Percentiles rank a stretch among this genome's conserved stretches.
These are phyloP conservation scores for Herpetomonas muscarum DNA, from an alignment of 208 protist genomes.

Conservation along the genomic window DNA sequence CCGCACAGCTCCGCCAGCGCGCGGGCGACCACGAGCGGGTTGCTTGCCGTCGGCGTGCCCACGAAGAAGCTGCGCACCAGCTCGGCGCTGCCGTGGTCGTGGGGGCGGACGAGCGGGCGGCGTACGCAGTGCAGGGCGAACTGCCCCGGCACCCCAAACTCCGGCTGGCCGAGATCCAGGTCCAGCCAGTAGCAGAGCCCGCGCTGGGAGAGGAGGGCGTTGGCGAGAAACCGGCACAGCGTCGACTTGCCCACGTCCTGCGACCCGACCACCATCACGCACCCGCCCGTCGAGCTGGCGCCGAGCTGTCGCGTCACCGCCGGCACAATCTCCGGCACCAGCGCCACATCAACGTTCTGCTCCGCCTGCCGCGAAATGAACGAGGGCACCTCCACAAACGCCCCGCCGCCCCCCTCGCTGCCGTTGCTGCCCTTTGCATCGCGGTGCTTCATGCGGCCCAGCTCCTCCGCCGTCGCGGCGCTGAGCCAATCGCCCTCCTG, in stretches of 20 bases:
- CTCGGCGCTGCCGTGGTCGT: constrained; percentile 31
- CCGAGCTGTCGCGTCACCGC: constrained; percentile 19
- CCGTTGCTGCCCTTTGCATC: neutral
- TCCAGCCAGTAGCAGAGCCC: constrained; percentile 81
- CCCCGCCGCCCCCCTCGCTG: constrained; percentile 1
- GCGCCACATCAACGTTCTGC: constrained; percentile 36
- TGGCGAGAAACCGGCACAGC: constrained; percentile 72
- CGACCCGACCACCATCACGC: constrained; percentile 68
- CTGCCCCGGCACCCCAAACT: constrained; percentile 78
- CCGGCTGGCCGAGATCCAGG: constrained; percentile 81
- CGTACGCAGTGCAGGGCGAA: constrained; percentile 54
- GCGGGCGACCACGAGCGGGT: constrained; percentile 20
- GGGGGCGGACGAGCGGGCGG: constrained; percentile 44
- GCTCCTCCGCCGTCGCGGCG: constrained; percentile 11
- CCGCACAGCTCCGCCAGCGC: constrained; percentile 36
- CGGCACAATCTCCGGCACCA: constrained; percentile 58
- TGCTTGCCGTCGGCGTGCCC: constrained; percentile 31
- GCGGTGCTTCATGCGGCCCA: neutral
- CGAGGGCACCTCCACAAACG: constrained; percentile 66
- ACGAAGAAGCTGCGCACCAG: constrained; percentile 34
- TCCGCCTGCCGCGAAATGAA: constrained; percentile 51
- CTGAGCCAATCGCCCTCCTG: neutral
- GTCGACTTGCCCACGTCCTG: constrained; percentile 83
- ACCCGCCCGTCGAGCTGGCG: constrained; percentile 21
- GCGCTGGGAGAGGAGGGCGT: constrained; percentile 70